Percentiles rank a stretch among this genome's conserved stretches.
Conservation (phyloP, 345 rosid species). For the Bruguiera sexangula region DNA sequence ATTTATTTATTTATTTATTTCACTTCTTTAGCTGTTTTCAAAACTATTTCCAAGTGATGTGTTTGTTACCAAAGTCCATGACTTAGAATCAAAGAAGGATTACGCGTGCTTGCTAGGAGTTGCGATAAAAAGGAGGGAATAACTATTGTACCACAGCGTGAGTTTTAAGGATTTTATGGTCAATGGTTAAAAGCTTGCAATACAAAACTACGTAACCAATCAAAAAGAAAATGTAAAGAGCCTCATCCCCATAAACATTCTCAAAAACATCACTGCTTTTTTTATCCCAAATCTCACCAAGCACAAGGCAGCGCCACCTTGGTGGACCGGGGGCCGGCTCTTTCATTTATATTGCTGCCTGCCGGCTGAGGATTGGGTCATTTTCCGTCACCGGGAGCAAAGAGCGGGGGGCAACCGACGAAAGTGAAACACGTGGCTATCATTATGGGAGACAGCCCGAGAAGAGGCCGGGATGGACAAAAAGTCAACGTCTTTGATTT, state of each 20-base stretch:
- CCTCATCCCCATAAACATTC: slow-evolving; percentile 22
- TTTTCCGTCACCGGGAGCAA: background rate
- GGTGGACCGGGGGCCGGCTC: background rate
- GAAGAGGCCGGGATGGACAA: background rate
- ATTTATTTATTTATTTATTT: too few species aligned
- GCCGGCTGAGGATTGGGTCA: slow-evolving; percentile 17
- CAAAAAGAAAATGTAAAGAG: slow-evolving; percentile 8
- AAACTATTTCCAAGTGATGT: too few species aligned
- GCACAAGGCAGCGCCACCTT: slow-evolving; percentile 19
- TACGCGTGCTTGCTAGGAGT: too few species aligned
- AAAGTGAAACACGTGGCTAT: background rate
- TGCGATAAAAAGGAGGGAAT: too few species aligned
- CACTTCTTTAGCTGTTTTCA: too few species aligned
- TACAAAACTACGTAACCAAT: slow-evolving; percentile 9
- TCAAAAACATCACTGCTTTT: background rate
- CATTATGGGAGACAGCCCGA: background rate
- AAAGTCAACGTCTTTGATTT: background rate
- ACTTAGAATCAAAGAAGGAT: too few species aligned
- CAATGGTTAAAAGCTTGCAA: slow-evolving; percentile 11
- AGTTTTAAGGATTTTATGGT: background rate
- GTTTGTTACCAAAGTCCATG: too few species aligned
- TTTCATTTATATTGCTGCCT: slow-evolving; percentile 16
- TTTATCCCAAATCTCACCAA: slow-evolving; percentile 7
- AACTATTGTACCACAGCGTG: background rate
- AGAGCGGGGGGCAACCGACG: background rate